These are phyloP conservation scores for Endocalyx cinctus DNA, from an alignment of 2,329 filamentous ascomycete genomes.

Conservation along the genomic window DNA sequence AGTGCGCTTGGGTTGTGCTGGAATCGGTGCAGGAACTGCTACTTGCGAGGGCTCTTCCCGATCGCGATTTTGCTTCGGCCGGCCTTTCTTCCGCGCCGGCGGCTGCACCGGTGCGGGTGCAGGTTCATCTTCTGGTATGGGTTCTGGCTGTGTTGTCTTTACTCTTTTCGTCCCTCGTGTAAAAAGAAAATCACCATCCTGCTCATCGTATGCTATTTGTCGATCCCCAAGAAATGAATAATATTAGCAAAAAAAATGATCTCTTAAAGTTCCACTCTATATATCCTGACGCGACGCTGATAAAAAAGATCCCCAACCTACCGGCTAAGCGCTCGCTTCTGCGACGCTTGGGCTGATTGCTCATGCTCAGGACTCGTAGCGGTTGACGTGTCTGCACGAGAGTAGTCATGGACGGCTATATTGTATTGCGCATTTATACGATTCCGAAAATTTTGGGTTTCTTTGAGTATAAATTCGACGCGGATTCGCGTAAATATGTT, in stretches of 20 bases:
- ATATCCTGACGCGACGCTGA: too few relatives aligned
- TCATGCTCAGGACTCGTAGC: conserved; percentile 66
- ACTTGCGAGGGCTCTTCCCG: conserved; percentile 15
- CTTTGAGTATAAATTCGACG: too few relatives aligned
- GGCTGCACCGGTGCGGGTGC: conserved; percentile 27
- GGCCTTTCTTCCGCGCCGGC: conserved; percentile 31
- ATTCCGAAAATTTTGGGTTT: too few relatives aligned
- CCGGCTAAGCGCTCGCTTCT: conserved; percentile 61
- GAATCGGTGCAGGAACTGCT: conserved; percentile 7
- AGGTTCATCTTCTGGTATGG: conserved; percentile 36
- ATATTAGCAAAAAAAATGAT: too few relatives aligned
- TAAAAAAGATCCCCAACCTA: too few relatives aligned
- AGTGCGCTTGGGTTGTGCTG: conserved; percentile 35
- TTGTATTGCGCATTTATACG: conserved; percentile 20
- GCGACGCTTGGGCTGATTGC: conserved; percentile 56
- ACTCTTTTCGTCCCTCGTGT: conserved; percentile 62
- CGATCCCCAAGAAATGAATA: too few relatives aligned
- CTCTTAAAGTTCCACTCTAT: too few relatives aligned
- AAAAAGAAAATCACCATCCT: conserved; percentile 74
- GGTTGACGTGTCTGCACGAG: conserved; percentile 60
- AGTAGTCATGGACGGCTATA: conserved; percentile 64
- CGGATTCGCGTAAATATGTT: too few relatives aligned
- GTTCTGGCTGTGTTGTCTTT: conserved; percentile 51
- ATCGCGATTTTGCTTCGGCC: conserved; percentile 35
- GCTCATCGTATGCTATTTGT: conserved; percentile 63